Percentiles rank a stretch among this genome's conserved stretches.
Conservation (phyloP, 1,284 basidiomycete species). For the Prillingera fragicola region DNA sequence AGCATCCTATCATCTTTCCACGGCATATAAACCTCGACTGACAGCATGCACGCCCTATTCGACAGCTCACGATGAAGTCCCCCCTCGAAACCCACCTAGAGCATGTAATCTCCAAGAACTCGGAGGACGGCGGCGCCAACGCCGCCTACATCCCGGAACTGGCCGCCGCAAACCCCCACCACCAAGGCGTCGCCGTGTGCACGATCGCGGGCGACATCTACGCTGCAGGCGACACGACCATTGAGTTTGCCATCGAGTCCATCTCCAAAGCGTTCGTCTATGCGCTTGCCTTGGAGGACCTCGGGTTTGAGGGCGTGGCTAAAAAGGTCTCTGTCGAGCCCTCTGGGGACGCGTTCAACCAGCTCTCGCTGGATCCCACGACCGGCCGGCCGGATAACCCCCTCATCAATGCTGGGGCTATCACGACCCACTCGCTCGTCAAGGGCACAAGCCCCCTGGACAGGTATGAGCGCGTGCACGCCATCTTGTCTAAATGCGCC, state of each 20-base stretch:
- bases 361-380: neutral
- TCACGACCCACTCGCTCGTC: slow-evolving; percentile 4
- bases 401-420: slow-evolving; percentile 4
- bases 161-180: neutral
- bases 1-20: too few relatives aligned
- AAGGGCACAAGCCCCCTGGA: neutral
- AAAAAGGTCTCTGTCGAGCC: slow-evolving; percentile 2
- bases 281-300: slow-evolving; percentile 4
- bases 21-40: too few relatives aligned
- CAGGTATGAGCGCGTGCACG: neutral
- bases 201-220: slow-evolving; percentile 3
- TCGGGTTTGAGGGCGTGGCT: neutral
- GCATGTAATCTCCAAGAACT: too few relatives aligned
- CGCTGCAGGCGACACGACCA: neutral
- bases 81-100: too few relatives aligned
- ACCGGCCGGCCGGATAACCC: neutral
- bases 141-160: slow-evolving; percentile 5
- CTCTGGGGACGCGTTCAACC: slow-evolving; percentile 4
- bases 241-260: slow-evolving; percentile 4
- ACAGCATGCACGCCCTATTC: too few relatives aligned
- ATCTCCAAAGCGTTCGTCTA: slow-evolving; percentile 5
- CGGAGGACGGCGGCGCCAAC: slow-evolving; percentile 2
- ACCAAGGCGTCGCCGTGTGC: neutral
- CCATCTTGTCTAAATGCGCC: neutral
- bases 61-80: neutral